Base-by-base conservation (phyloP, 2,329 filamentous ascomycete genomes). In the Fusarium sp. region DNA sequence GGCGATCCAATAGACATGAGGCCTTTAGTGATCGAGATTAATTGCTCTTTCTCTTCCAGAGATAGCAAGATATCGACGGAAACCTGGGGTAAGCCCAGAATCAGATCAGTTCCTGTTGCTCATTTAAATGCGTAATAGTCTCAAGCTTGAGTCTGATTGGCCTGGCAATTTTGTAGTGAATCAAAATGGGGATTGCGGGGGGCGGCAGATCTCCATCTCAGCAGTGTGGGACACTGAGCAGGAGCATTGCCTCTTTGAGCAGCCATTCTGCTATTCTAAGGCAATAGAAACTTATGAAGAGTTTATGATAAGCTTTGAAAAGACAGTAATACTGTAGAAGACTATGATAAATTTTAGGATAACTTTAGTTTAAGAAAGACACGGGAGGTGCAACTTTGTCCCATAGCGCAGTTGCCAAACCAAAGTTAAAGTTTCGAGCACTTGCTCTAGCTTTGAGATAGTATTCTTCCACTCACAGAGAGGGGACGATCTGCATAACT, bases 1-100 rank as follows among this genome's bases (percentile, higher is more conserved):
- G 58, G 67, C 52, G 64, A 64, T 52, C 75, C 75, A 77, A 77
- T 77, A 63, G 52, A 43, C 60, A 54, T 35, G 56, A 68, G 73
- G 72, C 33, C 68, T 77, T 78, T 77, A 78, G 63, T 61, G 72
- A 77, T 77, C 59, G 66, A 54, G 72, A 75, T 71, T 72, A 71
- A 63, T 69, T 70, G 40, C 50, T 52, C 54, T 56, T 71, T 75
- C 38, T 44, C 52, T 33, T 38, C 59, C 47, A 69, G 43, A 68
- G 64, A 72, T 68, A 77, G 71, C 67, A 63, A 65, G 76, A 75
- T 77, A 78, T 77, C 68, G 65, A 70, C 59, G 30, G 54, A 73
- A 78, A 78, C 60, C 76, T 76, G 76, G 76, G 76, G 76, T 75
- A 78, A 65, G 46, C 30, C 21, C 33, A 64, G 53, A 64, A 64